Evolutionary conservation across 78 protist species (phyloP), one percentile per base, ranked within the genome.

Genomic region (Dictyostelium intermedium): DNA sequence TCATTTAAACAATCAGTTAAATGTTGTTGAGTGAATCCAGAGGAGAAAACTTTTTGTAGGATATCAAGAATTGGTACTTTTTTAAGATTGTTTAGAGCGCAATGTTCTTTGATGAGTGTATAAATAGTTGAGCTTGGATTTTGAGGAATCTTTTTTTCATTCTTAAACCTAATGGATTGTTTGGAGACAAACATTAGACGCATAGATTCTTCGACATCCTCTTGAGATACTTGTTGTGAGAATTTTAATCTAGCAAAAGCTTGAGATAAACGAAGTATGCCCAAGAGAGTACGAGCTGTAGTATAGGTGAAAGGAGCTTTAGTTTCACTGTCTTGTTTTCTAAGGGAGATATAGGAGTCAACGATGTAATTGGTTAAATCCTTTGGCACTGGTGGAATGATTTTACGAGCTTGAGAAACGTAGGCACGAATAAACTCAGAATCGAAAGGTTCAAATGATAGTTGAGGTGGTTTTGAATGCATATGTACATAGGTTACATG

Each of bases 401-500:
- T 30, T 66, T 14, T 11, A 9, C 92, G 16, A 10, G 98, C 97
- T 5, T 27, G 11, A 0, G 96, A 53, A 56, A 98, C 91, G 81
- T 83, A 98, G 10, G 97, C 79, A n/a, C 99, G 84, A 79, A 98
- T 70, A 27, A 98, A n/a, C 8, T 84, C 93, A 8, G 92, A 43
- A 1, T 39, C 63, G 45, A 73, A 37, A 34, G 98, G 83, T 43
- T 79, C 97, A 27, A 92, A 74, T 0, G 76, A 84, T 11, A 91
- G 45, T 27, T 18, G 37, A 0, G 99, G 99, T 35, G 97, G 87
- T 23, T 61, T 47, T 41, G 60, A 37, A 45, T 95, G 37, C 76
- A 25, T 61, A 79, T 99, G 99, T 5, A 99, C 99, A 72, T 60
- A 79, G 6, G 99, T 91, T 10, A 99, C 96, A 95, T 99, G 99